Base-by-base conservation (phyloP, 371 early-diverging fungal species). In the Mortierella sp. region DNA sequence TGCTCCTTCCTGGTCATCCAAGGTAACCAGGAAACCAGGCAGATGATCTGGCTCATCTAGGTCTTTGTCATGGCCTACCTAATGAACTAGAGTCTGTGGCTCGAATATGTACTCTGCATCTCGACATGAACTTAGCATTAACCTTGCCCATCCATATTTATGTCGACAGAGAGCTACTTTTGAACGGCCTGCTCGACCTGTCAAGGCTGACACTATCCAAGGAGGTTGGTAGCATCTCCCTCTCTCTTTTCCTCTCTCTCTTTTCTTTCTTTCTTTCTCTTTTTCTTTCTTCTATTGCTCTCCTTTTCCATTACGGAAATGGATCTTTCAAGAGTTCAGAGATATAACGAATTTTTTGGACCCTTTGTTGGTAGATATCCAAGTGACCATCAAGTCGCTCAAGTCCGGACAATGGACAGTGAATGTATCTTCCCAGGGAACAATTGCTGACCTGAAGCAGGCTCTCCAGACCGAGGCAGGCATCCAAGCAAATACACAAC, bases 401-500 rank as follows among this genome's bases (percentile, higher is more conserved):
- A 82, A 80, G 56, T 57, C 75, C 44, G 81, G 81, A 19, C 66
- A 75, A 57, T 75, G 71, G 71, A 75, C 63, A 18, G 76, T 75
- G 7, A 56, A 64, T 57, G 71, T 75, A 15, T 64, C 76, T 4
- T 67, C 76, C 2, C 71, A 70, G n/a, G 76, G 76, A 21, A 75
- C 76, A 9, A 75, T 74, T 21, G 45, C 59, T 0, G 66, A 70
- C 23, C 66, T 74, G 23, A 74, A 74, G 66, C 57, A 66, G 56
- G 75, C 75, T 2, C 55, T 71, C 63, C 26, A 48, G 43, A 46
- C 43, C 1, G 66, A 75, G 61, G 60, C 76, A 16, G 76, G 76
- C 45, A 75, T 75, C 46, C 64, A 71, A 1, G 68, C 48, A 14
- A 51, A 59, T 11, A 26, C 71, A 28, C 91, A 91, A 60, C 85